Evolutionary conservation across 2,329 filamentous ascomycete species (phyloP).

Genomic region (Thelonectria rubi): DNA sequence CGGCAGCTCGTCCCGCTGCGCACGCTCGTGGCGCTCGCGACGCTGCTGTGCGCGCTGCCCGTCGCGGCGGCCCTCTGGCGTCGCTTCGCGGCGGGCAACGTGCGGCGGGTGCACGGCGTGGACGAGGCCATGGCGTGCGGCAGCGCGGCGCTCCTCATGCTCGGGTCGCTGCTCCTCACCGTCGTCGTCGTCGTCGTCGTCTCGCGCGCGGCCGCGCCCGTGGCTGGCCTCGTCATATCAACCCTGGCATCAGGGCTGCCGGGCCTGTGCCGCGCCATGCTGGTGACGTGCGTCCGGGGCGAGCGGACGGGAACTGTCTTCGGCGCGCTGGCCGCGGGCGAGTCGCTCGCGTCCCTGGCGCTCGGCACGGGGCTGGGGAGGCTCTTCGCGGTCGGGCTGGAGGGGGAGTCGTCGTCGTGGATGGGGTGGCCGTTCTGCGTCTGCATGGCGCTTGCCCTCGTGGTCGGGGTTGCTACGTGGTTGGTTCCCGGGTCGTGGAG

Average conservation of each 20-base stretch:
- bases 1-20: slow-evolving; percentile 37
- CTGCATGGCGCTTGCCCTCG: slow-evolving; percentile 23
- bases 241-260: slow-evolving; percentile 40
- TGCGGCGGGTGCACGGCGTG: slow-evolving; percentile 20
- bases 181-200: slow-evolving; percentile 28
- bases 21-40: slow-evolving; percentile 37
- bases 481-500: slow-evolving; percentile 12
- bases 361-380: slow-evolving; percentile 35
- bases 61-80: slow-evolving; percentile 21
- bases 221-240: slow-evolving; percentile 34
- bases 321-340: slow-evolving; percentile 38
- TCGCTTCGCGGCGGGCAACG: slow-evolving; percentile 10
- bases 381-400: slow-evolving; percentile 39
- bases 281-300: slow-evolving; percentile 29
- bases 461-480: slow-evolving; percentile 32
- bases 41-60: slow-evolving; percentile 38
- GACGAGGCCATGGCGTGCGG: slow-evolving; percentile 30
- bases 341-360: slow-evolving; percentile 36
- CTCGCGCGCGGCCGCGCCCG: slow-evolving; percentile 28
- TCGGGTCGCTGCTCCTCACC: slow-evolving; percentile 38
- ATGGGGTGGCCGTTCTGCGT: slow-evolving; percentile 39
- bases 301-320: slow-evolving; percentile 37
- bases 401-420: slow-evolving; percentile 36
- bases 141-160: slow-evolving; percentile 35
- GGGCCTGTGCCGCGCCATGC: slow-evolving; percentile 39